Evolutionary conservation across 179 eudicot genomes (phyloP), one percentile per base, ranked within the genome.

Genomic region (Sideroxylon spinosum): DNA sequence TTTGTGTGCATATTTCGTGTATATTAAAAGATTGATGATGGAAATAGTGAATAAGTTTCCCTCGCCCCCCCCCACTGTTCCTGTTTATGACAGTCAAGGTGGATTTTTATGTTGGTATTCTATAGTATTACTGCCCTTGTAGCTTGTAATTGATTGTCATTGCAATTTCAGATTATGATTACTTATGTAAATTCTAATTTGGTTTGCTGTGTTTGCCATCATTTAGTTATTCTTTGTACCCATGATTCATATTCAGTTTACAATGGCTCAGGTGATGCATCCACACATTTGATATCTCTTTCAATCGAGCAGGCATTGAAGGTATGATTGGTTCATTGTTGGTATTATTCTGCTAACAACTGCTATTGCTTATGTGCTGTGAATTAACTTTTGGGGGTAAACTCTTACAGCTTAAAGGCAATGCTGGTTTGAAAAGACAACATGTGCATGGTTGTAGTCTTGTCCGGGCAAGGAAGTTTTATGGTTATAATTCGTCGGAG

Each of bases 401-500:
- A 74, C 23, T 66, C 52, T 70, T 67, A 68, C 89, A 96, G 99
- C 92, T 94, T 32, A 91, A 88, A 86, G 92, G 98, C 66, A 86
- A 76, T 86, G 88, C 85, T 73, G 95, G 98, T 80, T 87, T 90
- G 32, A 96, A 94, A 86, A 88, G 95, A 75, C 99, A 96, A 80
- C 98, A 96, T 84, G 97, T 96, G 83, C 98, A 96, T 74, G 87
- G 92, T 76, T 92, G 99, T 82, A 86, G 85, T 67, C 50, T 96
- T 73, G 99, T 96, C 75, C 91, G 91, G 26, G 97, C 92, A 65
- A 94, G 52, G 79, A 94, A 82, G 82, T 85, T 96, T 20, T 96
- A 96, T 86, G 99, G 98, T 32, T 94, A 92, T 79, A 88, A 92
- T 86, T 83, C 89, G 63, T 82, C 87, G 13, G 99, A 96, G 87